phyloP scores from a whole-genome alignment of 73 alveolate genomes.

The Stentor roeselii region DNA sequence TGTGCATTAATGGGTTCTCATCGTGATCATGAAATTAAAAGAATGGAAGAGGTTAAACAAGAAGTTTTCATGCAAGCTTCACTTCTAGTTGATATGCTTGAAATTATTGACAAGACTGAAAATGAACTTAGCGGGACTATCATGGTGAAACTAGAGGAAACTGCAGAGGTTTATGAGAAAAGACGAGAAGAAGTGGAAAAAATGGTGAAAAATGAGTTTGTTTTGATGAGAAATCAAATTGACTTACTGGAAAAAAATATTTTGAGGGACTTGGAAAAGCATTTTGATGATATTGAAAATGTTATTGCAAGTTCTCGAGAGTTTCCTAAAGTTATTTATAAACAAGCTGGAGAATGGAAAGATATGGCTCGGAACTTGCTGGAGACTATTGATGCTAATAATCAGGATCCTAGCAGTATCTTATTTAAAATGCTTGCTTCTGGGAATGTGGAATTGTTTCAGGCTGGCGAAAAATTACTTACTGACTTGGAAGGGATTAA shows the following conservation, averaged over 20 bases:
- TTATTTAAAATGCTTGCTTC: not conserved
- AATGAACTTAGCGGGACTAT: not conserved
- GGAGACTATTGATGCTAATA: not conserved
- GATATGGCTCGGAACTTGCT: slow-evolving; percentile 2
- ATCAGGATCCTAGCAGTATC: not conserved
- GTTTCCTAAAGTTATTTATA: not conserved
- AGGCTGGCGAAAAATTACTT: not conserved
- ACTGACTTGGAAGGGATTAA: slow-evolving; percentile 5
- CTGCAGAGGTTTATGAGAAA: not conserved
- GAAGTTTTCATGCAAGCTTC: slow-evolving; percentile 77
- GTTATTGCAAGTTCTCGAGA: not conserved
- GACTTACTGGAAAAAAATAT: not conserved
- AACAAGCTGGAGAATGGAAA: slow-evolving; percentile 18
- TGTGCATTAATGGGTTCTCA: slow-evolving; percentile 92
- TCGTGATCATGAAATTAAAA: slow-evolving; percentile 81
- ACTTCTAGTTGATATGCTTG: slow-evolving; percentile 69
- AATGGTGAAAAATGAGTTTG: not conserved
- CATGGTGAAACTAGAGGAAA: not conserved
- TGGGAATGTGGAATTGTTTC: not conserved
- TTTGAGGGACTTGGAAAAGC: not conserved
- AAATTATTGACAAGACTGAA: slow-evolving; percentile 51
- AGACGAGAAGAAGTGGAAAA: not conserved
- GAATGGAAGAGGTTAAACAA: slow-evolving; percentile 79
- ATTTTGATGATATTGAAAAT: not conserved
- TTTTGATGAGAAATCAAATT: not conserved